Percentiles rank a stretch among this genome's conserved stretches.
Conservation (phyloP, 1,284 basidiomycete species). For the Papiliotrema fonsecae region DNA sequence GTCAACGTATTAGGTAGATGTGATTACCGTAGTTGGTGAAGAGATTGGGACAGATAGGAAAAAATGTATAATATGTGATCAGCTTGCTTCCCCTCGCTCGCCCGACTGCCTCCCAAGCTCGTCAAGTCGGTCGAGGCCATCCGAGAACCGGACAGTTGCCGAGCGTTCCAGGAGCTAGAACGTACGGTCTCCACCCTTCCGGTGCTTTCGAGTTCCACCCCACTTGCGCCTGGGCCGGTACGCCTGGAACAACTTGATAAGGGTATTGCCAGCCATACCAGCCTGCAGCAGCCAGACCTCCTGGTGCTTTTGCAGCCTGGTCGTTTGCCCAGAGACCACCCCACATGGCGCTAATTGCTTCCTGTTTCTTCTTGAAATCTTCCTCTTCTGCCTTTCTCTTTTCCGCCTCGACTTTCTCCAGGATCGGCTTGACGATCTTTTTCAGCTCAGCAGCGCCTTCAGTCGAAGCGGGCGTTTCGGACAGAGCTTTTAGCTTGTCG, state of each 20-base stretch:
- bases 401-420: conserved; percentile 22
- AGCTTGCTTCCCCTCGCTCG: background rate
- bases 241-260: conserved; percentile 20
- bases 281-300: conserved; percentile 10
- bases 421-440: conserved; percentile 26
- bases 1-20: too few relatives aligned
- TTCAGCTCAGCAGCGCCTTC: conserved; percentile 29
- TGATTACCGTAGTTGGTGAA: background rate
- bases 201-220: conserved; percentile 29
- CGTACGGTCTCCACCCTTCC: conserved; percentile 32
- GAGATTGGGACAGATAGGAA: background rate
- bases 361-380: conserved; percentile 33
- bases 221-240: conserved; percentile 9
- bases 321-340: conserved; percentile 34
- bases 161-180: conserved; percentile 16
- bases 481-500: conserved; percentile 24
- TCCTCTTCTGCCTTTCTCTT: conserved; percentile 22
- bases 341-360: conserved; percentile 34
- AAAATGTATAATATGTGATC: background rate
- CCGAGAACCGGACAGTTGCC: conserved; percentile 8
- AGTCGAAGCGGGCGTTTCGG: conserved; percentile 12
- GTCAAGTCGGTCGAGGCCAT: conserved; percentile 5
- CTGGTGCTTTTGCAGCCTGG: conserved; percentile 9
- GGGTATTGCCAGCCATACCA: conserved; percentile 30
- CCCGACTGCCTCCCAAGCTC: background rate